These are phyloP conservation scores for Solanum chiquidenum DNA, from an alignment of 257 asterid genomes.

Conservation along the genomic window DNA sequence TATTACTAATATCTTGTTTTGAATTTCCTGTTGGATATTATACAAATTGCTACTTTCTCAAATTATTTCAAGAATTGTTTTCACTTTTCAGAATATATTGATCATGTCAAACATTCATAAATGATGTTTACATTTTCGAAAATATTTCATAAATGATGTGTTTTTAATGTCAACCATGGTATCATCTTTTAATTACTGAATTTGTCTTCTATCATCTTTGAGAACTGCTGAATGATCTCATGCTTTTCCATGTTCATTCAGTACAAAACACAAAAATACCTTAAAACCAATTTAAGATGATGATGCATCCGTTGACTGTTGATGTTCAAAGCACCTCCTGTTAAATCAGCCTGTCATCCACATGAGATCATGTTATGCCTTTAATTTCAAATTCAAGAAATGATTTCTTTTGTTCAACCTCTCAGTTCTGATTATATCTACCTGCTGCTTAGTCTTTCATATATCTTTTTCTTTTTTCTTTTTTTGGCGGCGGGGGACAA, in stretches of 20 bases:
- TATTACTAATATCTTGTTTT: constrained; percentile 8
- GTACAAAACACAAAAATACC: background rate
- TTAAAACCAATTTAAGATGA: background rate
- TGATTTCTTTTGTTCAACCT: background rate
- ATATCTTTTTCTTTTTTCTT: background rate
- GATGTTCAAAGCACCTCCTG: background rate
- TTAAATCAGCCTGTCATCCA: background rate
- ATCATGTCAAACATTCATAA: background rate
- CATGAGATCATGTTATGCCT: background rate
- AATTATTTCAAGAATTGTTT: background rate
- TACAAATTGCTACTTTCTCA: background rate
- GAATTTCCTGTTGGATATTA: background rate
- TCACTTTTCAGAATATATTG: background rate
- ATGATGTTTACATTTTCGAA: background rate
- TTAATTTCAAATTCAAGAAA: background rate
- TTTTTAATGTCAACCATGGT: background rate
- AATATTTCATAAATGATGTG: background rate
- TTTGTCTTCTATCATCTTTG: background rate
- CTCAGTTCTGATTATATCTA: background rate
- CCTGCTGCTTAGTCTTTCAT: background rate
- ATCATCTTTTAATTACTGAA: background rate
- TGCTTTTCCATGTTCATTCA: background rate
- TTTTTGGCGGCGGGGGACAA: background rate
- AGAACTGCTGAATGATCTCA: background rate
- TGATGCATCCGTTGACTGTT: background rate